phyloP scores from a whole-genome alignment of 2,329 filamentous ascomycete genomes.

The Diaporthe sp. region DNA sequence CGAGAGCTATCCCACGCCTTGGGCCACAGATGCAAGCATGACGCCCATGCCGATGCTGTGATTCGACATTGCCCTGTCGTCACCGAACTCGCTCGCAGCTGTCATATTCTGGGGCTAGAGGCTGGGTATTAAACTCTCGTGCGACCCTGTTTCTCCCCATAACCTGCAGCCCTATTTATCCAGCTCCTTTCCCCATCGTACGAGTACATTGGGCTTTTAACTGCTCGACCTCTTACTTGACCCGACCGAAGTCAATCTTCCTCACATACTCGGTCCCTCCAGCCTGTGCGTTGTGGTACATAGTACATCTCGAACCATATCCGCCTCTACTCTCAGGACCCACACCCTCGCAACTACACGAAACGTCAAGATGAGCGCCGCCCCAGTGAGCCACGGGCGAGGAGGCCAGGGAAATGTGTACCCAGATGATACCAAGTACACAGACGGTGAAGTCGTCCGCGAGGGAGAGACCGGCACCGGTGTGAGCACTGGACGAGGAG shows the following conservation, averaged over 20 bases:
- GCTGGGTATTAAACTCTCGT: not conserved
- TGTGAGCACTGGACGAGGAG: constrained; percentile 71
- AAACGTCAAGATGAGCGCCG: constrained; percentile 49
- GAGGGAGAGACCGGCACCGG: constrained; percentile 67
- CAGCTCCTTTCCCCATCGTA: not conserved
- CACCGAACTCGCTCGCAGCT: constrained; percentile 23
- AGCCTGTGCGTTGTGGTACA: not conserved
- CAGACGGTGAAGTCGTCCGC: constrained; percentile 73
- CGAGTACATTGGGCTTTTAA: not conserved
- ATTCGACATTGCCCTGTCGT: constrained; percentile 1
- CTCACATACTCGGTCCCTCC: not conserved
- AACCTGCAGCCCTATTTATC: not conserved
- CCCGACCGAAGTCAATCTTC: not conserved
- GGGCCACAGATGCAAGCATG: constrained; percentile 12
- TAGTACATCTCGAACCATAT: not conserved
- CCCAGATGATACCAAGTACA: constrained; percentile 69
- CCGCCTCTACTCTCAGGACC: not conserved
- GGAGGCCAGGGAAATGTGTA: constrained; percentile 74
- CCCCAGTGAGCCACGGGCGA: constrained; percentile 72
- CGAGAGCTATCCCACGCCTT: constrained; percentile 5
- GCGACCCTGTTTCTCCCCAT: not conserved
- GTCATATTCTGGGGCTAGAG: constrained; percentile 8
- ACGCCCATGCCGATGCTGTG: not conserved
- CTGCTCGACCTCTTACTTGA: not conserved
- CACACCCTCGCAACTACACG: not conserved